Percentiles rank a stretch among this genome's conserved stretches.
Evolutionary conservation across 139 green algal genomes (phyloP).

Genomic region (Tetratostichococcus sp.): DNA sequence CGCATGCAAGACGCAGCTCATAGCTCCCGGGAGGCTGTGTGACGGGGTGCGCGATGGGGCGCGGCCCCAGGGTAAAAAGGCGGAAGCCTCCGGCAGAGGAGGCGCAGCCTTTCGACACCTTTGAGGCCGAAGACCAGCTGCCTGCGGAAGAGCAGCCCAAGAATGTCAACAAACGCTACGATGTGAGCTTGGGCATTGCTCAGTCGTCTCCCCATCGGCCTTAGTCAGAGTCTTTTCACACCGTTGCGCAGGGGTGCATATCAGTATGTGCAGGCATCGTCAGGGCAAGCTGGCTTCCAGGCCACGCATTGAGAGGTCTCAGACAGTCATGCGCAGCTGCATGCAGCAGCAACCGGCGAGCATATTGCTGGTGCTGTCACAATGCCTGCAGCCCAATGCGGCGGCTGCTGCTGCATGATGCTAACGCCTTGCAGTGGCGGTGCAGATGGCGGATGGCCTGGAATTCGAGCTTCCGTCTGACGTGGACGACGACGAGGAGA

Average conservation of each 20-base stretch:
- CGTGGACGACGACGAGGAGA: constrained; percentile 92
- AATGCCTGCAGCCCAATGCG: too few relatives aligned
- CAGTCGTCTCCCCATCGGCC: too few relatives aligned
- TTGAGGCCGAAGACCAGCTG: background rate
- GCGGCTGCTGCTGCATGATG: too few relatives aligned
- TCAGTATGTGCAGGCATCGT: too few relatives aligned
- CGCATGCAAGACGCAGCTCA: too few relatives aligned
- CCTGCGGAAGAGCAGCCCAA: background rate
- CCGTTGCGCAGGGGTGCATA: too few relatives aligned
- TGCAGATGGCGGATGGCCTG: constrained; percentile 81
- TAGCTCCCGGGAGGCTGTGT: background rate
- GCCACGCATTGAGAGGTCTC: too few relatives aligned
- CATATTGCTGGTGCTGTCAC: too few relatives aligned
- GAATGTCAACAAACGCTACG: background rate
- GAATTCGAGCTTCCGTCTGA: constrained; percentile 85
- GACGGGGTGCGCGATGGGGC: background rate
- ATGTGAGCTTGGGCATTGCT: background rate
- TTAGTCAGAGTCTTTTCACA: too few relatives aligned
- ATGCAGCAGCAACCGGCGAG: too few relatives aligned
- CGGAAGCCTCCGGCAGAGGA: background rate
- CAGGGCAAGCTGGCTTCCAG: too few relatives aligned
- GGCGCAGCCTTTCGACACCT: background rate
- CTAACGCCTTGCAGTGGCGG: background rate
- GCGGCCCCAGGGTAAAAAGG: background rate
- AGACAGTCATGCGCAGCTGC: too few relatives aligned